A percentile compares a stretch with the other conserved stretches of the same genome.
Evolutionary conservation across 768 basidiomycete genomes (phyloP).

Genomic region (Postia placenta): DNA sequence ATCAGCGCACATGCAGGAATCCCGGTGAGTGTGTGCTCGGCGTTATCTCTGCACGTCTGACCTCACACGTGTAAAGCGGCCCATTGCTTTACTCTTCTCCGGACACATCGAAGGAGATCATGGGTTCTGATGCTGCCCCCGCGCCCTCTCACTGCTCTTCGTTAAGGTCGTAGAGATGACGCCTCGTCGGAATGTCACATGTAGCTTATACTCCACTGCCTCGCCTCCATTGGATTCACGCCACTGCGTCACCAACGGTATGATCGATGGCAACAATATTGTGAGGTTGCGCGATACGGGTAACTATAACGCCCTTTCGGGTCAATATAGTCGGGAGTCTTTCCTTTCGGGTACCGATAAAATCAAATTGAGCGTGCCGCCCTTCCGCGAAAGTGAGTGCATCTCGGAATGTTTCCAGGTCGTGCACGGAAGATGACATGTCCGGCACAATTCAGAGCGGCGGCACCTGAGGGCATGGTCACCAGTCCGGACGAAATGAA

Average conservation of each 20-base stretch:
- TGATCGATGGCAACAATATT: slow-evolving; percentile 1
- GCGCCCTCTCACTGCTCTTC: neutral
- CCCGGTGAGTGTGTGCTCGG: slow-evolving; percentile 1
- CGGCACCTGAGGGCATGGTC: no score
- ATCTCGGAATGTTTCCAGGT: no score
- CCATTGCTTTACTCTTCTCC: neutral
- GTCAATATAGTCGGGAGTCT: no score
- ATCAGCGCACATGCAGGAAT: neutral
- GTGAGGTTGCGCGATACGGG: neutral
- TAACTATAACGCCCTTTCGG: no score
- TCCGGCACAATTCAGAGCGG: no score
- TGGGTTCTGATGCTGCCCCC: neutral
- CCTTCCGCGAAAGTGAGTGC: no score
- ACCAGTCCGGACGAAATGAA: no score
- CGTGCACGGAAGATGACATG: no score
- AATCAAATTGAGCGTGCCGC: neutral
- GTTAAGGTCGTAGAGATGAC: neutral
- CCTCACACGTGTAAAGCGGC: neutral
- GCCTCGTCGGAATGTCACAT: neutral
- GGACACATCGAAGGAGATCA: neutral
- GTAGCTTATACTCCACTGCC: neutral
- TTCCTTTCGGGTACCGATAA: neutral
- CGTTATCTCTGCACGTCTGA: neutral
- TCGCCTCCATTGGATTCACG: neutral
- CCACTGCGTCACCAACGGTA: neutral